A percentile compares a stretch with the other conserved stretches of the same genome.
These are phyloP conservation scores for Puccinia triticina DNA, from an alignment of 1,284 basidiomycete species.

Conservation along the genomic window DNA sequence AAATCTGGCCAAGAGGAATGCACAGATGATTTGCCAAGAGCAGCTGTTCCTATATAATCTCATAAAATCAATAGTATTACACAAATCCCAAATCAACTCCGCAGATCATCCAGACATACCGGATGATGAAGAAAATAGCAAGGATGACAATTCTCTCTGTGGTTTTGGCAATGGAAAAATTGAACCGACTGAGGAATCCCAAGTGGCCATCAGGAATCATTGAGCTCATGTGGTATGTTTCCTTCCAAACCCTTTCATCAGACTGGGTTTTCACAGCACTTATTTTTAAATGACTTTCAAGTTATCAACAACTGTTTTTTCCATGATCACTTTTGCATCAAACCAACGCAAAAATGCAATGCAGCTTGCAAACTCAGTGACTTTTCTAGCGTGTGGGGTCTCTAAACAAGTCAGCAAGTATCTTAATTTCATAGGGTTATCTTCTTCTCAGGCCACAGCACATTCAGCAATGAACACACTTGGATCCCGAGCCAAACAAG, in stretches of 20 bases:
- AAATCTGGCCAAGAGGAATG: not conserved
- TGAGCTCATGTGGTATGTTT: not conserved
- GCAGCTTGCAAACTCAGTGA: not conserved
- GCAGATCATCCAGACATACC: not conserved
- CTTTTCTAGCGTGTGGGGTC: conserved; percentile 24
- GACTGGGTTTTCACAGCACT: too few relatives aligned
- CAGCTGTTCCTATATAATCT: not conserved
- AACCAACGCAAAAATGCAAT: not conserved
- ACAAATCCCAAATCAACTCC: not conserved
- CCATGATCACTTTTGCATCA: not conserved
- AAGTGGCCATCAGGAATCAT: not conserved
- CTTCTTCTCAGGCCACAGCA: not conserved
- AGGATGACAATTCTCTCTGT: not conserved
- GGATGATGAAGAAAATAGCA: not conserved
- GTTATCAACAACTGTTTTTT: not conserved
- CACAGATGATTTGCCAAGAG: not conserved
- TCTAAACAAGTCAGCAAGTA: not conserved
- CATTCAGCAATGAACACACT: not conserved
- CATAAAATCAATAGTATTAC: not conserved
- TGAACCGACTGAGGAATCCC: not conserved
- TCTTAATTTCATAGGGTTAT: not conserved
- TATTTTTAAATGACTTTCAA: too few relatives aligned
- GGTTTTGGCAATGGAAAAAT: not conserved
- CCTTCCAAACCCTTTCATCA: too few relatives aligned
- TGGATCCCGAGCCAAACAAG: not conserved